Evolutionary conservation across 352 stramenopile genomes (phyloP).

Genomic region (Paralagenidium karlingii): DNA sequence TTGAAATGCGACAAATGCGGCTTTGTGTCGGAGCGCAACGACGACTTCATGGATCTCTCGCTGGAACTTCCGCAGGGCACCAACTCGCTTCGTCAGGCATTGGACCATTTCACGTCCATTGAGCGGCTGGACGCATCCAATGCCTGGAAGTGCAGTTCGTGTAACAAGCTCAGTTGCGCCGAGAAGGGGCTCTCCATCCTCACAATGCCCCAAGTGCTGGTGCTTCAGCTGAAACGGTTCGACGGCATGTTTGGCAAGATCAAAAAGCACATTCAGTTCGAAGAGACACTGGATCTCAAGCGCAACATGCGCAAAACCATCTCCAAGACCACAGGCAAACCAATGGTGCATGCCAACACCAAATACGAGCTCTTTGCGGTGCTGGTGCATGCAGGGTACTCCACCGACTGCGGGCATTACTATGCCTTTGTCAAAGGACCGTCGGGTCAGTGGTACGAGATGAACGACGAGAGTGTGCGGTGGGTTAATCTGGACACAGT

Average conservation of each 20-base stretch:
- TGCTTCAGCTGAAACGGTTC: slow-evolving; percentile 88
- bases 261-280: slow-evolving; percentile 78
- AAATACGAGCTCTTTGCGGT: slow-evolving; percentile 76
- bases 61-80: slow-evolving; percentile 75
- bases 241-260: slow-evolving; percentile 80
- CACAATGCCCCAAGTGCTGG: slow-evolving; percentile 70
- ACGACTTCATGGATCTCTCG: slow-evolving; percentile 84
- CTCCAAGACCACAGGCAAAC: slow-evolving; percentile 28
- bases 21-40: slow-evolving; percentile 65
- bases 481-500: slow-evolving; percentile 82
- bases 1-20: slow-evolving; percentile 79
- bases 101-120: slow-evolving; percentile 71
- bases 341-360: no score
- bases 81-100: slow-evolving; percentile 49
- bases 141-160: slow-evolving; percentile 77
- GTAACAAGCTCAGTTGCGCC: slow-evolving; percentile 57
- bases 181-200: slow-evolving; percentile 78
- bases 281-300: slow-evolving; percentile 45
- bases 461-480: slow-evolving; percentile 84
- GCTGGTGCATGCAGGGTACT: slow-evolving; percentile 78
- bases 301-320: slow-evolving; percentile 36
- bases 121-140: slow-evolving; percentile 79
- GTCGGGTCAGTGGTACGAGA: slow-evolving; percentile 86
- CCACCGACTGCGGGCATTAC: slow-evolving; percentile 86
- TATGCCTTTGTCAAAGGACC: slow-evolving; percentile 82